A percentile compares a stretch with the other conserved stretches of the same genome.
Evolutionary conservation across 805 yeast species (phyloP).

Genomic region (Saturnispora halmiae): DNA sequence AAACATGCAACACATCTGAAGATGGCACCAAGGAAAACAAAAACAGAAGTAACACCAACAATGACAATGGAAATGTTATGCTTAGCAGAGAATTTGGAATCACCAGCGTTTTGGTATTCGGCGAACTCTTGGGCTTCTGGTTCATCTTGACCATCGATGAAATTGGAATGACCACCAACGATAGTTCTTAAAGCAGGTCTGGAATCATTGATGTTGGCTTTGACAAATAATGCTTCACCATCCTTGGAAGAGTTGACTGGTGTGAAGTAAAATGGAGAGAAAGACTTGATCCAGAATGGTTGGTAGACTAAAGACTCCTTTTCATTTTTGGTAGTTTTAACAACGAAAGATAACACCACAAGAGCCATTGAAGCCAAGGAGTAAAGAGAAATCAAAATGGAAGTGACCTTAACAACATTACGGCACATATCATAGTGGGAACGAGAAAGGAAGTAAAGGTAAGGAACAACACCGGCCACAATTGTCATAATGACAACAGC

Average conservation of each 20-base stretch:
- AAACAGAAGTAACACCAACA: constrained; percentile 37
- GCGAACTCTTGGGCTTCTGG: constrained; percentile 17
- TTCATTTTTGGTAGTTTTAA: constrained; percentile 46
- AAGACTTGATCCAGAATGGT: constrained; percentile 73
- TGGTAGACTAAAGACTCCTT: constrained; percentile 46
- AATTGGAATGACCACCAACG: constrained; percentile 21
- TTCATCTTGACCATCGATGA: constrained; percentile 9
- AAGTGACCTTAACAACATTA: constrained; percentile 45
- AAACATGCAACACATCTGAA: constrained; percentile 43
- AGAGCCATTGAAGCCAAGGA: constrained; percentile 44
- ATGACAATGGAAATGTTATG: constrained; percentile 45
- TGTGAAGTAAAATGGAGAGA: constrained; percentile 50
- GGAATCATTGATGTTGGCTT: constrained; percentile 15
- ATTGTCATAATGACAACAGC: constrained; percentile 62
- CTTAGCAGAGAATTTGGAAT: constrained; percentile 25
- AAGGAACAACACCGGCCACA: constrained; percentile 53
- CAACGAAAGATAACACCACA: constrained; percentile 41
- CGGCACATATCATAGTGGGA: constrained; percentile 41
- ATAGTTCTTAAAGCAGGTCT: constrained; percentile 22
- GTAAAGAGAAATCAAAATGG: constrained; percentile 39
- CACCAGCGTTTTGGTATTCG: constrained; percentile 18
- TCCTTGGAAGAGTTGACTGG: constrained; percentile 39
- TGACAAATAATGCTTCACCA: constrained; percentile 21
- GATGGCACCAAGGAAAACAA: constrained; percentile 42
- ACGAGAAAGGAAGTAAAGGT: constrained; percentile 43